phyloP scores from a whole-genome alignment of 495 filamentous ascomycete species.

The Neurospora pannonica region DNA sequence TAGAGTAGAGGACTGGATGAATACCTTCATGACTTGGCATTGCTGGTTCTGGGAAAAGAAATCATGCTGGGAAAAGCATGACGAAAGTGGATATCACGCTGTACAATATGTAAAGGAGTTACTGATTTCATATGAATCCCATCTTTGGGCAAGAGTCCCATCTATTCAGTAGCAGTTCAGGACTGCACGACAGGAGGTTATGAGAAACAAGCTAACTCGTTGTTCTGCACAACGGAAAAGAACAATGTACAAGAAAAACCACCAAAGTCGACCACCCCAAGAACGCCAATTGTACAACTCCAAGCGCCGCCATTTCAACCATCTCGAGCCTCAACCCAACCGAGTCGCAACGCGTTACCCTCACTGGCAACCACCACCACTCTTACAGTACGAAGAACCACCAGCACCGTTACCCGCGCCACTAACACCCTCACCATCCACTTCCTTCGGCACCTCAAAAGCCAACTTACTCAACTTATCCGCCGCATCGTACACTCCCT shows the following conservation, averaged over 20 bases:
- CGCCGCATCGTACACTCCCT: constrained; percentile 35
- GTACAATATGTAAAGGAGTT: background rate
- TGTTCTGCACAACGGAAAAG: background rate
- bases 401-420: background rate
- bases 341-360: constrained; percentile 33
- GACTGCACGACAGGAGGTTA: background rate
- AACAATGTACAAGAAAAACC: background rate
- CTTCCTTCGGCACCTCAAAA: constrained; percentile 22
- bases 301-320: constrained; percentile 12
- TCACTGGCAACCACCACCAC: constrained; percentile 52
- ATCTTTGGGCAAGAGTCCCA: background rate
- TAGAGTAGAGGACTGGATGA: background rate
- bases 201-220: background rate
- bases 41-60: background rate
- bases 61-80: background rate
- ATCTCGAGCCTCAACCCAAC: background rate
- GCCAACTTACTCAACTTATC: constrained; percentile 39
- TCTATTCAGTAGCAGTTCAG: background rate
- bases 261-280: background rate
- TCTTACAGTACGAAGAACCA: constrained; percentile 3
- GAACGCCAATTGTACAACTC: constrained; percentile 18
- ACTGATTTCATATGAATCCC: background rate
- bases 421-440: constrained; percentile 16
- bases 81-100: background rate
- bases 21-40: background rate